A percentile compares a stretch with the other conserved stretches of the same genome.
These are phyloP conservation scores for Schizonepeta tenuifolia DNA, from an alignment of 257 asterid genomes.

Conservation along the genomic window DNA sequence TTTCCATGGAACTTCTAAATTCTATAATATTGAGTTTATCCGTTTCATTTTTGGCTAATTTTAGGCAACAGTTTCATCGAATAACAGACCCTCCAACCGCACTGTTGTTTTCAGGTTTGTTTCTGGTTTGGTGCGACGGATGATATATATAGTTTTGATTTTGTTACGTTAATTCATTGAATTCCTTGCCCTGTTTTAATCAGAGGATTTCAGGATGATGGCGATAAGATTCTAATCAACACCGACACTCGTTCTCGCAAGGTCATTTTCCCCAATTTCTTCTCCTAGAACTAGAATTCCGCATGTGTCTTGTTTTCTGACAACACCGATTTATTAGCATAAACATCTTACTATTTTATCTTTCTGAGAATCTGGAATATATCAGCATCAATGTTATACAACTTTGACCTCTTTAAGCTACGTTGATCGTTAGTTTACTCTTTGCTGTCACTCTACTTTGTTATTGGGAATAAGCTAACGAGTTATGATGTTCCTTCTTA, in stretches of 20 bases:
- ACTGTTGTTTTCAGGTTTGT: slow-evolving; percentile 92
- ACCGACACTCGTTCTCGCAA: slow-evolving; percentile 84
- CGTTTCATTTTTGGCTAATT: slow-evolving; percentile 18
- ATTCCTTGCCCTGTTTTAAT: slow-evolving; percentile 22
- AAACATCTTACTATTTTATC: background rate
- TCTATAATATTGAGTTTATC: background rate
- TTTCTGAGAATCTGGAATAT: no score
- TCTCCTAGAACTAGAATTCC: background rate
- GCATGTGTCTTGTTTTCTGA: background rate
- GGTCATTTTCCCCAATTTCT: slow-evolving; percentile 45
- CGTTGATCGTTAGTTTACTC: background rate
- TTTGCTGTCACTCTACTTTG: background rate
- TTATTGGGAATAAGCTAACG: background rate
- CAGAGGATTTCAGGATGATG: slow-evolving; percentile 83
- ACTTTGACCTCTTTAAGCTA: no score
- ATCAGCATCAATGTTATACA: background rate
- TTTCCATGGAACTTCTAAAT: background rate
- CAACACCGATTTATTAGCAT: background rate
- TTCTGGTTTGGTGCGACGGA: slow-evolving; percentile 3
- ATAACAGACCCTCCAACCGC: slow-evolving; percentile 80
- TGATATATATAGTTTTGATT: background rate
- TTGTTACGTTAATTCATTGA: background rate
- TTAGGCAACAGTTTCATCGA: slow-evolving; percentile 80
- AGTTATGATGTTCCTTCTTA: background rate
- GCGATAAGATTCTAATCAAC: slow-evolving; percentile 76